phyloP scores from a whole-genome alignment of 2,329 filamentous ascomycete genomes.

The Ceratocystis lukuohia region DNA sequence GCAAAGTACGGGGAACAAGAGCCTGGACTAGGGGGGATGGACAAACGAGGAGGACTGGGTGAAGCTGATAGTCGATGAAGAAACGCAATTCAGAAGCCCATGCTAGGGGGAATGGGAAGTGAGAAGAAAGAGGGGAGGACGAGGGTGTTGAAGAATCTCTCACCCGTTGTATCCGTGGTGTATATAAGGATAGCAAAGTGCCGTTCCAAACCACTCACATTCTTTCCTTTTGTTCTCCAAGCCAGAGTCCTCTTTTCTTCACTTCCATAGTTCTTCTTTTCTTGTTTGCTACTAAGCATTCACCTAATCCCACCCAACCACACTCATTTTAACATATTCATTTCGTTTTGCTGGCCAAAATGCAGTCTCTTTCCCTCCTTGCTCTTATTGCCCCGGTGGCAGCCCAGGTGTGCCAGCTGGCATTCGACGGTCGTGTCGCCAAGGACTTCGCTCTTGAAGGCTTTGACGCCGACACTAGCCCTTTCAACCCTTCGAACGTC shows the following conservation, averaged over 20 bases:
- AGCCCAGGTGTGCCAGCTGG: conserved; percentile 19
- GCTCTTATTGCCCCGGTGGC: conserved; percentile 19
- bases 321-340: neutral
- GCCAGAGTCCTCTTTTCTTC: conserved; percentile 4
- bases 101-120: neutral
- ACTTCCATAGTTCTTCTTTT: conserved; percentile 12
- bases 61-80: neutral
- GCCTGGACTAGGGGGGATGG: neutral
- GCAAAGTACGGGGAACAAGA: neutral
- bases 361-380: conserved; percentile 24
- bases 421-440: conserved; percentile 36
- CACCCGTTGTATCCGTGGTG: neutral
- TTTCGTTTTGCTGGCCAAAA: conserved; percentile 18
- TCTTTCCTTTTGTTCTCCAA: neutral
- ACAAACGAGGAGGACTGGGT: neutral
- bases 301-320: neutral
- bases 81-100: neutral
- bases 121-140: too few species aligned
- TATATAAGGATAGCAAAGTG: neutral
- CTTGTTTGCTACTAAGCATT: neutral
- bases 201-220: neutral
- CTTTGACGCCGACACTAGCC: conserved; percentile 29
- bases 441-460: conserved; percentile 27
- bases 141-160: neutral
- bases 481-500: conserved; percentile 40